Base-by-base conservation (phyloP, 108 stramenopile genomes). In the Nannochloropsis gaditana region DNA sequence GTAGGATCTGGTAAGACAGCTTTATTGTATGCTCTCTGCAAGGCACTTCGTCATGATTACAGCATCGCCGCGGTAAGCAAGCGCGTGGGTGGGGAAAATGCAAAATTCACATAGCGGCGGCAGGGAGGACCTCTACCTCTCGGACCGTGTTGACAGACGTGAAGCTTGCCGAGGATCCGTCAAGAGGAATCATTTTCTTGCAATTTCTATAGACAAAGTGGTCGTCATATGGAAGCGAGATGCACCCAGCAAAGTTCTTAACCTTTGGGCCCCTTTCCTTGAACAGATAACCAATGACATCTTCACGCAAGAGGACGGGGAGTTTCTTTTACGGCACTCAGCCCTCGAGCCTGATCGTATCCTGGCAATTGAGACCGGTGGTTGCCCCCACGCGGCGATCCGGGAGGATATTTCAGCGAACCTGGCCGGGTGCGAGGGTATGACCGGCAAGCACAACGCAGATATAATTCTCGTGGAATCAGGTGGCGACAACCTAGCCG, bases 401-500 rank as follows among this genome's bases (percentile, higher is more conserved):
- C 95, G 97, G 19, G 98, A 99, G 89, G 98, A 97, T 91, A 95
- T 99, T 41, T 93, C 92, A 82, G 95, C 95, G 50, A 99, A 99
- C 92, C 92, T 99, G 43, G 90, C 91, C 31, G 98, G 97, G 31
- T 93, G 94, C 81, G 98, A 99, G 88, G 89, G 87, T 31, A 91
- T 97, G 84, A 99, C 98, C 2, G 81, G 91, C 84, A 84, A 86
- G 80, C 93, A 93, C 87, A 21, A 43, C 21, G 44, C 89, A 19
- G 95, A 95, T 45, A 85, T 97, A 79, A 84, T 98, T 31, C 89
- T 98, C 21, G 92, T 95, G 79, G 97, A 98, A 89, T 94, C 95
- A 42, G 98, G 98, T 44, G 98, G 98, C 41, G 98, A 99, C 89
- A 99, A 99, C 91, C 93, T 99, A 42, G 97, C 97, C 9, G 98